A percentile compares a stretch with the other conserved stretches of the same genome.
Conservation (phyloP, 2,329 filamentous ascomycete genomes). For the Exophiala aquamarina region DNA sequence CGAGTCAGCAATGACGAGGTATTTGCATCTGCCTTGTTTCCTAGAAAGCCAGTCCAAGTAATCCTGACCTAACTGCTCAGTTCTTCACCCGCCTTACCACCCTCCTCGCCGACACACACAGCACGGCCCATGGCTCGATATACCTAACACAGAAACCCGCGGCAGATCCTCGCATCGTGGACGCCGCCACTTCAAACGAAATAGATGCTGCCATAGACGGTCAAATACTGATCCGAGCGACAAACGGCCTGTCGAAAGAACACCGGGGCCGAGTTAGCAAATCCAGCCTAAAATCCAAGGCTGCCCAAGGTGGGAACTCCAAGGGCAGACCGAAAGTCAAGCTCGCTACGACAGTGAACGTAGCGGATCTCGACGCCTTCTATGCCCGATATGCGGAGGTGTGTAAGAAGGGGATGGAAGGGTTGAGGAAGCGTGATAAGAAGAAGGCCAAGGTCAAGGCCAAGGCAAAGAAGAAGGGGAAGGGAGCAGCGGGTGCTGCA, state of each 20-base stretch:
- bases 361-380: conserved; percentile 74
- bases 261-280: conserved; percentile 31
- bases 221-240: conserved; percentile 76
- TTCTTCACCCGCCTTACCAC: conserved; percentile 43
- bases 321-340: conserved; percentile 67
- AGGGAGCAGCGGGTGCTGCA: conserved; percentile 4
- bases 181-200: conserved; percentile 49
- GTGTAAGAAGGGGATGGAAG: conserved; percentile 84
- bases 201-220: conserved; percentile 50
- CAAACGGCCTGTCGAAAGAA: conserved; percentile 67
- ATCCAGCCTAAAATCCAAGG: conserved; percentile 36
- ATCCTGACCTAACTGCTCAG: conserved; percentile 27
- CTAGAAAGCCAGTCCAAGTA: neutral
- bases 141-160: conserved; percentile 46
- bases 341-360: conserved; percentile 78
- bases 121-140: conserved; percentile 43
- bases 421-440: conserved; percentile 88
- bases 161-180: conserved; percentile 58
- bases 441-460: conserved; percentile 80
- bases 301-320: conserved; percentile 30
- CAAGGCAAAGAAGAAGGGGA: conserved; percentile 68
- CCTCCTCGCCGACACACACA: conserved; percentile 41
- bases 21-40: conserved; percentile 6
- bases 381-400: conserved; percentile 84
- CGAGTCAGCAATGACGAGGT: conserved; percentile 46